Evolutionary conservation across 371 early-diverging fungal species (phyloP).

Genomic region (Mortierella sp.): DNA sequence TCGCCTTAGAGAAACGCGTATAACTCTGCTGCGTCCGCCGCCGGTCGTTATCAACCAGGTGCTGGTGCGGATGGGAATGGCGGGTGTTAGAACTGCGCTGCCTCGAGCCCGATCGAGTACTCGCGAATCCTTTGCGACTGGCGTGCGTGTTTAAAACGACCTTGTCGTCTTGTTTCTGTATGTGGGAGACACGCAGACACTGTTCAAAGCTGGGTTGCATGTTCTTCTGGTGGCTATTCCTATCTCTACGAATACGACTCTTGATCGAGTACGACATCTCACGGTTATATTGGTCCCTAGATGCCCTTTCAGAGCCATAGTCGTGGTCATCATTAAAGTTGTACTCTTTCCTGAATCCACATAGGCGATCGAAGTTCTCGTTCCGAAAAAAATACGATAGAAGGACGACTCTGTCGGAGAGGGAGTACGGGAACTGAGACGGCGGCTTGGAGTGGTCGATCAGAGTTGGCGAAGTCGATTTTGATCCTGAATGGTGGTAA

Average conservation of each 20-base stretch:
- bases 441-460: not conserved
- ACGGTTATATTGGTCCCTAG: not conserved
- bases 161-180: no score
- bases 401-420: not conserved
- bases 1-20: no score
- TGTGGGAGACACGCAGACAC: not conserved
- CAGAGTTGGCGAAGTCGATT: not conserved
- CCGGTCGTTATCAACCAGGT: not conserved
- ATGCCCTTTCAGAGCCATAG: conserved; percentile 3
- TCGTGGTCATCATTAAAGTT: conserved; percentile 4
- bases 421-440: not conserved
- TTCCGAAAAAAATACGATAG: conserved; percentile 2
- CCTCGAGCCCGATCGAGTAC: no score
- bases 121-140: no score
- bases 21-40: no score
- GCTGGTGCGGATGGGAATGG: conserved; percentile 1
- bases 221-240: not conserved
- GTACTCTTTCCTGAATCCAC: not conserved
- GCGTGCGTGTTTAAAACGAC: no score
- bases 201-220: not conserved
- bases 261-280: conserved; percentile 2
- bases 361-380: not conserved
- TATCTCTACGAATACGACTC: not conserved
- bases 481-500: not conserved
- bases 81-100: no score